Evolutionary conservation across 1,139 yeast species (phyloP), one percentile per base, ranked within the genome.

Genomic region (Candida albicans): DNA sequence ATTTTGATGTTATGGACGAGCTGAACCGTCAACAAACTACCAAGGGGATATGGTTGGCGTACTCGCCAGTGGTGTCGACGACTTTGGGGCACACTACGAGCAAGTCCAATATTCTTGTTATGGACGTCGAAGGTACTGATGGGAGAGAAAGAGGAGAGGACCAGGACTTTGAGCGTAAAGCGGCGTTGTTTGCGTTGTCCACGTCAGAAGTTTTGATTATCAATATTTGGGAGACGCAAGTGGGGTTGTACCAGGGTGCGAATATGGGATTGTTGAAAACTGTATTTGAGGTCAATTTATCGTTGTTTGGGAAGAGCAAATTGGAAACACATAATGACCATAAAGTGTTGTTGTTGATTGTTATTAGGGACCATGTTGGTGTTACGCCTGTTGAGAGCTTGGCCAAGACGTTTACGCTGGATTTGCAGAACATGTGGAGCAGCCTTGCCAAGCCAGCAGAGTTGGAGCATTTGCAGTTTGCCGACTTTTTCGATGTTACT

Each of bases 61-160:
- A 80, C 58, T 82, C 90, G 1, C 71, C 73, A 5, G 57, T 62
- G 12, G 65, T 75, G 30, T 68, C 70, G 28, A 59, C 65, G 28
- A 53, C 57, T 1, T 58, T 53, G 1, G 46, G 50, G 8, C 51
- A 49, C 25, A 47, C 56, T 52, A 33, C 40, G 10, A 40, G 41
- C 28, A 60, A 54, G 38, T 50, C 45, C 13, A 77, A 75, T 52
- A 70, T 90, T n/a, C 77, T 90, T 53, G 95, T 93, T 2, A 77
- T 93, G 79, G 99, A 93, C 61, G 98, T 93, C 14, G 99, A 93
- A 67, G 99, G 99, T 37, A 90, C 98, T 2, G 99, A 93, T 66
- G 99, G 99, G 38, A 78, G 97, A 51, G 99, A 93, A 65, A 78
- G 98, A 46, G 99, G 99, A 12, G 99, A 93, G 56, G 99, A 93